Evolutionary conservation across 257 asterid species (phyloP), one percentile per base, ranked within the genome.

Genomic region (Jacaranda copaia): DNA sequence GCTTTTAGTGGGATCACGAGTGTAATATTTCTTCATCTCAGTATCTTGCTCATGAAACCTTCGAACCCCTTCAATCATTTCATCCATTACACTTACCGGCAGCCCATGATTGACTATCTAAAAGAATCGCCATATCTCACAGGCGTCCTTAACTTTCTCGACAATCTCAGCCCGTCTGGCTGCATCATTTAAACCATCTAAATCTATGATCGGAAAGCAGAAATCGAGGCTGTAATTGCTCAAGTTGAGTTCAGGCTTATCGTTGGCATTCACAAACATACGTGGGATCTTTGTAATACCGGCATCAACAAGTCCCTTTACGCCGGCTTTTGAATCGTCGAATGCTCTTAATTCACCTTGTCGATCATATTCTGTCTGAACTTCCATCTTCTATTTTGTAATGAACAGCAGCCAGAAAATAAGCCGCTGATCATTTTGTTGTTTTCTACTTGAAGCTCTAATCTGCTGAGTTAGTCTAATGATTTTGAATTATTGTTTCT

Each of bases 321-420:
- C 86, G 1, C 83, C 86, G 8, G 76, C 67, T 75, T 75, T 67
- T 65, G 81, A 75, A 15, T 70, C 76, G 14, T 79, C 86, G 65
- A 82, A 82, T 13, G 53, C 83, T 38, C 43, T 12, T 11, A 70
- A 36, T 18, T 79, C 83, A 42, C 14, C 65, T 38, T n/a, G 55
- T 25, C 79, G 46, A 38, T 74, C 78, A 5, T 52, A 70, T 52
- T 25, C 38, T 5, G 45, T 20, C 19, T 35, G 45, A 36, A 61
- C 7, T 32, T 67, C 75, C 75, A 65, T 65, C 20, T 36, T 38
- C 10, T 36, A 20, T 62, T 11, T 15, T 62, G 48, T 62, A 15
- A 14, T 62, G 68, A 62, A 15, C 1, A 36, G 20, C 10, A 60
- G 67, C 32, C 8, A 20, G 67, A 9, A 60, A 12, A n/a, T n/a